phyloP scores from a whole-genome alignment of 2,329 filamentous ascomycete species.

The Amauroascus verrucosus region DNA sequence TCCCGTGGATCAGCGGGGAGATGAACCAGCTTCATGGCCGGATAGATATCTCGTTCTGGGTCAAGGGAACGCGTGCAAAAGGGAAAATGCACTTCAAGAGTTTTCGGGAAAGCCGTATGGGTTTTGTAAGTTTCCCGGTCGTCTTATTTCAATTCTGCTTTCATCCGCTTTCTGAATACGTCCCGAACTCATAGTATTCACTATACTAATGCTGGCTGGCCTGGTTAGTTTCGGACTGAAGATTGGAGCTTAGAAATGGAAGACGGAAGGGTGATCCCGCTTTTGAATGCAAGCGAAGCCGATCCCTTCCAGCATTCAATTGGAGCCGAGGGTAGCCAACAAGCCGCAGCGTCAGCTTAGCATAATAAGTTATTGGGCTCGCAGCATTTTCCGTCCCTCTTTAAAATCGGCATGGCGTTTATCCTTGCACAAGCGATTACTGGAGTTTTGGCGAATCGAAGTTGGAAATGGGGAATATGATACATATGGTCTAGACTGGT shows the following conservation, averaged over 20 bases:
- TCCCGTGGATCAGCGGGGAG: constrained; percentile 74
- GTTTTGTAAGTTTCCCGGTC: constrained; percentile 33
- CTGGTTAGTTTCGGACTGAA: constrained; percentile 72
- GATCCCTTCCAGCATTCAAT: constrained; percentile 52
- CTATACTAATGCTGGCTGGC: no score
- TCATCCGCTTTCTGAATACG: constrained; percentile 30
- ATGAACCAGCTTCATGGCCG: constrained; percentile 89
- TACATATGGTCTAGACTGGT: not conserved
- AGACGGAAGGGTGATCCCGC: constrained; percentile 58
- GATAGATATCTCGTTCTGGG: constrained; percentile 78
- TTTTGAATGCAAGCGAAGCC: constrained; percentile 59
- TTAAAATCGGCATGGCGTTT: not conserved
- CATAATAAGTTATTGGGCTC: not conserved
- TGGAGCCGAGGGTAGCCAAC: not conserved
- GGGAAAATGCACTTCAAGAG: constrained; percentile 75
- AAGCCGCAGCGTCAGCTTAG: not conserved
- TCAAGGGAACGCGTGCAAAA: constrained; percentile 62
- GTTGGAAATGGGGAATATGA: not conserved
- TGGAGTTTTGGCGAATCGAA: constrained; percentile 7
- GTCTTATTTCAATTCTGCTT: not conserved
- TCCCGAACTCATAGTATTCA: no score
- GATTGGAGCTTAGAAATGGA: constrained; percentile 76
- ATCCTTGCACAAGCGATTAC: not conserved
- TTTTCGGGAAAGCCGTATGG: constrained; percentile 55
- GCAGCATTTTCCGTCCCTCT: no score